These are phyloP conservation scores for Mortierella antarctica DNA, from an alignment of 192 early-diverging fungal genomes.

Conservation along the genomic window DNA sequence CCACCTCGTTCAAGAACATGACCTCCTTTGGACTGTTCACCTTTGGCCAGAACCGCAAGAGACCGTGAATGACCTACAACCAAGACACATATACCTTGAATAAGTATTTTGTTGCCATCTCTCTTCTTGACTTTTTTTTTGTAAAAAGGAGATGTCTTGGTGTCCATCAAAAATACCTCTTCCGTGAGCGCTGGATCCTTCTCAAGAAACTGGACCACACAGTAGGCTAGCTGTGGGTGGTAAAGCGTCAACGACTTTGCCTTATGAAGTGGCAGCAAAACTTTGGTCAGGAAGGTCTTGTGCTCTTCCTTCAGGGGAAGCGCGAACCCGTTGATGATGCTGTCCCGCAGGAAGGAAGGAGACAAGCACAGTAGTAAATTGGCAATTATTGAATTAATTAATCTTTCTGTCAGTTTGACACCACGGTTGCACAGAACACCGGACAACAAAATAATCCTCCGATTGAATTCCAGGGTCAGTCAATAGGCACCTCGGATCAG, in stretches of 20 bases:
- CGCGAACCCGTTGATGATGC: slow-evolving; percentile 99
- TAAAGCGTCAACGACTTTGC: slow-evolving; percentile 94
- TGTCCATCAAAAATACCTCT: slow-evolving; percentile 64
- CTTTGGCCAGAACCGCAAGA: slow-evolving; percentile 98
- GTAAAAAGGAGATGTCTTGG: too few species aligned
- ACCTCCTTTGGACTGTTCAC: slow-evolving; percentile 99
- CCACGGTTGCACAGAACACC: too few species aligned
- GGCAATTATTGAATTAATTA: too few species aligned
- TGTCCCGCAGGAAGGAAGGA: slow-evolving; percentile 33
- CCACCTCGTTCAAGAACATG: slow-evolving; percentile 99
- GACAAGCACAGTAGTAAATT: too few species aligned
- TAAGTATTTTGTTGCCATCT: too few species aligned
- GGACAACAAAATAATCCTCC: too few species aligned
- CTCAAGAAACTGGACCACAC: slow-evolving; percentile 99
- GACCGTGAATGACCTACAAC: slow-evolving; percentile 79
- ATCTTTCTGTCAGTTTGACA: too few species aligned
- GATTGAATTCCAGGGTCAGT: too few species aligned
- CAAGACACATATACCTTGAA: too few species aligned
- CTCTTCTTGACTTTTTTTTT: too few species aligned
- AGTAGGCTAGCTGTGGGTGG: slow-evolving; percentile 97
- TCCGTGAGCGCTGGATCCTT: slow-evolving; percentile 95
- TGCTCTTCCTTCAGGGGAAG: slow-evolving; percentile 99
- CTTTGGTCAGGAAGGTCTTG: slow-evolving; percentile 93
- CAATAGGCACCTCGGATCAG: too few species aligned
- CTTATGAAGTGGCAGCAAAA: slow-evolving; percentile 97